phyloP scores from a whole-genome alignment of 257 asterid genomes.

The Solanum pinnatisectum region DNA sequence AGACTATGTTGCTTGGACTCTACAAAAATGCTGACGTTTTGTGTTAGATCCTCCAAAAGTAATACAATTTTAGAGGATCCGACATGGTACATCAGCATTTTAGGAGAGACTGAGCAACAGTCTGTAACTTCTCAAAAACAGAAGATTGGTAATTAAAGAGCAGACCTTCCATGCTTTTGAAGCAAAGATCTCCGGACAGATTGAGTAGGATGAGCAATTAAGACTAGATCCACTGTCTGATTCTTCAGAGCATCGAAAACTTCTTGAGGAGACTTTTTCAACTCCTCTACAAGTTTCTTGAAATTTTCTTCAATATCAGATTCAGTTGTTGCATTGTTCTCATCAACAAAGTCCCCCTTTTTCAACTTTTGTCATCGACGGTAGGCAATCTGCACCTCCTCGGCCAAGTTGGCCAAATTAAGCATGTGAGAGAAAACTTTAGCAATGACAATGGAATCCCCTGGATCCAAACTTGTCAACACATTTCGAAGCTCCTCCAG shows the following conservation, averaged over 20 bases:
- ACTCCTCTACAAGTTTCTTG: conserved; percentile 32
- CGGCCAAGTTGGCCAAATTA: conserved; percentile 44
- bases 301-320: conserved; percentile 44
- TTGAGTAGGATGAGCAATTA: conserved; percentile 49
- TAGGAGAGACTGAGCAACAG: not conserved
- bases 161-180: conserved; percentile 44
- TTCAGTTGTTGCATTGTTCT: conserved; percentile 36
- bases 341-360: conserved; percentile 39
- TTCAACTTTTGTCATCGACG: conserved; percentile 34
- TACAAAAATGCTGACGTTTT: not conserved
- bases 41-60: not conserved
- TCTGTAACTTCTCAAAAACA: not conserved
- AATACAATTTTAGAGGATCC: not conserved
- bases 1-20: not conserved
- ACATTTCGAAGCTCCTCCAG: conserved; percentile 35
- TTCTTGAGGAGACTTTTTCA: conserved; percentile 39
- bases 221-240: conserved; percentile 42
- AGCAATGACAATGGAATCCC: conserved; percentile 43
- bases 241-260: conserved; percentile 40
- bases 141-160: not conserved
- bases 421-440: conserved; percentile 49
- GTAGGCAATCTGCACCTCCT: conserved; percentile 45
- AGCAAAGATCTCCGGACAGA: conserved; percentile 41
- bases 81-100: not conserved
- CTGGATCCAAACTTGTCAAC: conserved; percentile 40